phyloP scores from a whole-genome alignment of 2,329 filamentous ascomycete species.

The Penicillium italicum region DNA sequence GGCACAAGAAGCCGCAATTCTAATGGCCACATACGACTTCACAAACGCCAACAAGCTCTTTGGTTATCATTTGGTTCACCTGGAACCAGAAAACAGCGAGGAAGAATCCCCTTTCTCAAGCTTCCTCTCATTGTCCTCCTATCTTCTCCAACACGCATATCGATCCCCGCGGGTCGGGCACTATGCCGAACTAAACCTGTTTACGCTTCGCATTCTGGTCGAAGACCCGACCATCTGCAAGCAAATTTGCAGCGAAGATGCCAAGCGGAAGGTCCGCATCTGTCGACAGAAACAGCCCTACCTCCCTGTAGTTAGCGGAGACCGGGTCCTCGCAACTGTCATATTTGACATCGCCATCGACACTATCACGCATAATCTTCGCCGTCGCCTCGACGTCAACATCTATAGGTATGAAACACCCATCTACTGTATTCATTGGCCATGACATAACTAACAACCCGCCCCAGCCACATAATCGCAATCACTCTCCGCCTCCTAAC shows the following conservation, averaged over 20 bases:
- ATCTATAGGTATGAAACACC: conserved; percentile 63
- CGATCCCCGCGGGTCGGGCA: conserved; percentile 71
- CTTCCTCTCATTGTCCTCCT: conserved; percentile 85
- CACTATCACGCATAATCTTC: conserved; percentile 89
- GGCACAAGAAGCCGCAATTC: conserved; percentile 69
- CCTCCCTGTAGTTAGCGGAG: conserved; percentile 68
- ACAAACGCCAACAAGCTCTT: conserved; percentile 93
- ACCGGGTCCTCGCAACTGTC: conserved; percentile 69
- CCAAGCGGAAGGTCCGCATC: conserved; percentile 69
- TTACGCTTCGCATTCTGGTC: conserved; percentile 79
- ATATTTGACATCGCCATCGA: conserved; percentile 87
- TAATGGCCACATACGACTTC: conserved; percentile 90
- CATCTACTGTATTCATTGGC: neutral
- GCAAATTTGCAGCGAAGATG: conserved; percentile 75
- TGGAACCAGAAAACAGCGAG: conserved; percentile 57
- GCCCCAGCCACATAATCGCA: conserved; percentile 63
- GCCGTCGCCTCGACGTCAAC: conserved; percentile 75
- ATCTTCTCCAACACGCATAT: conserved; percentile 89
- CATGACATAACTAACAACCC: conserved; percentile 1
- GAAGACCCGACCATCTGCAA: conserved; percentile 83
- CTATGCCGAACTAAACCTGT: conserved; percentile 81
- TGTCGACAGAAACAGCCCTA: conserved; percentile 87
- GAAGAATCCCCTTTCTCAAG: conserved; percentile 72
- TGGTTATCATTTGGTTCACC: conserved; percentile 73
- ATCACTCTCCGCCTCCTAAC: conserved; percentile 80